phyloP scores from a whole-genome alignment of 352 stramenopile genomes.

The Phytopythium kandeliae region DNA sequence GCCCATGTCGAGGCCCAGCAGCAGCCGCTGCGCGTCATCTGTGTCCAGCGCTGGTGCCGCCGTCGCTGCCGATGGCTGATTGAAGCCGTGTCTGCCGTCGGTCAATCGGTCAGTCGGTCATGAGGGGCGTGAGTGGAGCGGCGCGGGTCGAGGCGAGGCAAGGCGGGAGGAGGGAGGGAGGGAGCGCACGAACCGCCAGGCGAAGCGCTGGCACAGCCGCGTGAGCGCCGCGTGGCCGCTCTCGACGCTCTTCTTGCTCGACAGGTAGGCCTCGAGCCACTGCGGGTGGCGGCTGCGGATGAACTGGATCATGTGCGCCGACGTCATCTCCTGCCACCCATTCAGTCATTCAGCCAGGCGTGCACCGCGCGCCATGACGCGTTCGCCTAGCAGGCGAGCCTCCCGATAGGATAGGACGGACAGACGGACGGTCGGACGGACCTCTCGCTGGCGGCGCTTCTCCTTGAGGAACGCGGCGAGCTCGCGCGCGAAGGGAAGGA shows the following conservation, averaged over 20 bases:
- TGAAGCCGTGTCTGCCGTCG: constrained; percentile 18
- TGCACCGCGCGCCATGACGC: no score
- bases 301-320: constrained; percentile 37
- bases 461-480: constrained; percentile 23
- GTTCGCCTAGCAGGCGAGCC: no score
- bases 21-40: constrained; percentile 16
- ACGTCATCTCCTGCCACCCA: constrained; percentile 22
- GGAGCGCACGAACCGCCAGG: constrained; percentile 7
- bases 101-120: neutral
- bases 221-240: constrained; percentile 32
- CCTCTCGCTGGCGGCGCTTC: constrained; percentile 8
- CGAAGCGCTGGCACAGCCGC: constrained; percentile 33
- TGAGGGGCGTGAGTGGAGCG: no score
- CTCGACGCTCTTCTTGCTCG: constrained; percentile 35
- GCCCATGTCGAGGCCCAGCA: constrained; percentile 69
- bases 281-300: constrained; percentile 24
- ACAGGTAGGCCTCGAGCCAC: constrained; percentile 30
- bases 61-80: neutral
- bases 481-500: constrained; percentile 27
- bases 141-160: no score
- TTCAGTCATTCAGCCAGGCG: no score
- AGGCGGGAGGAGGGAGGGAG: neutral
- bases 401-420: no score
- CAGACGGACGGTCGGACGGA: no score
- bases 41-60: neutral